Evolutionary conservation across 2,329 filamentous ascomycete genomes (phyloP), one percentile per base, ranked within the genome.

Genomic region (Aspergillus flavus): DNA sequence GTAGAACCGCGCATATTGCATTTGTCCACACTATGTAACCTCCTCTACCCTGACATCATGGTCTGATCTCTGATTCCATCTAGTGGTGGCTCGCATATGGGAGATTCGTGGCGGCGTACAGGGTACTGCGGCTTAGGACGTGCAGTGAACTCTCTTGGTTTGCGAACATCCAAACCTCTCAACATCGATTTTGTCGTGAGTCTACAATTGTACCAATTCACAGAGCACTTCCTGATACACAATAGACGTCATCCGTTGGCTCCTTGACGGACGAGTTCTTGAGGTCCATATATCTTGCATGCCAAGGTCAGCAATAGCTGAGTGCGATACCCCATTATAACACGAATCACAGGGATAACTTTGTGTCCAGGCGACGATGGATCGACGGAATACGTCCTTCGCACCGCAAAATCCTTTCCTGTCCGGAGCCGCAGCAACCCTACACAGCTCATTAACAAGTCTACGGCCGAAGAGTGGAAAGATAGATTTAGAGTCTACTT

Each of bases 21-120:
- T 97, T 99, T 75, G 87, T 98, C 7, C 93, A 96, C 75, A 90
- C 91, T 9, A 91, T 96, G 90, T 93, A 79, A 77, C 89, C 73
- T 23, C 21, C 57, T n/a, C 50, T 23, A 36, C 52, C 1, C 19
- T 52, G 43, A 5, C 39, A 14, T 26, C 19, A 39, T 10, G 14
- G 9, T 4, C n/a, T 30, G 7, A 57, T 41, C 46, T 59, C 60
- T 71, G 48, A 67, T 39, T 41, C 16, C n/a, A 16, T 19, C n/a
- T 26, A 88, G 87, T 64, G 86, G 85, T 53, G 86, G 87, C 28
- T 81, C 84, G 1, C 87, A 90, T 69, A 72, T 69, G 7, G 83
- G 80, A n/a, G 77, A 81, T 16, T 71, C 76, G 14, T 79, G 80
- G 69, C 76, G 76, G 61, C 77, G 82, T 2, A 91, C 88, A 0